Evolutionary conservation across 2,329 filamentous ascomycete species (phyloP).

Genomic region (Neophaeococcomyces mojaviensis): DNA sequence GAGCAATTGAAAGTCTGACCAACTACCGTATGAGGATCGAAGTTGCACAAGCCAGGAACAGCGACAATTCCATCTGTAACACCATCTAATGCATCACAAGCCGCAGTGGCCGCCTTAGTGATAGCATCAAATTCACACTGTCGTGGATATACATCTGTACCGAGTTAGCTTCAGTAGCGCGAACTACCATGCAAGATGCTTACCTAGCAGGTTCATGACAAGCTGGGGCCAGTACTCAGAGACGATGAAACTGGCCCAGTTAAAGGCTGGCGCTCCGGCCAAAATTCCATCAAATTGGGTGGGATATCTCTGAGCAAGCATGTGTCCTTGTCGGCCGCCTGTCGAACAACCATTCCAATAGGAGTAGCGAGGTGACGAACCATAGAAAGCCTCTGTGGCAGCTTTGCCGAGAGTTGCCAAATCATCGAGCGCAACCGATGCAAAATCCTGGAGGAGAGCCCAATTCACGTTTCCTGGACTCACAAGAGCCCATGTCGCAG

Average conservation of each 20-base stretch:
- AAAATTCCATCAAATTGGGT: constrained; percentile 24
- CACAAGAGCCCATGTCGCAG: constrained; percentile 33
- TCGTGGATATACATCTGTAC: constrained; percentile 26
- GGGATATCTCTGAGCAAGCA: constrained; percentile 30
- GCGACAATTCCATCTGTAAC: constrained; percentile 24
- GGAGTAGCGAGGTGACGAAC: constrained; percentile 3
- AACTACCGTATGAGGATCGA: constrained; percentile 11
- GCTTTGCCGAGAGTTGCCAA: constrained; percentile 25
- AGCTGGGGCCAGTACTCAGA: constrained; percentile 24
- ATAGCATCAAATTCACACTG: constrained; percentile 32
- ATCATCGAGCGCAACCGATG: constrained; percentile 28
- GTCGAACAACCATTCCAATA: constrained; percentile 55
- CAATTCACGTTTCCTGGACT: constrained; percentile 32
- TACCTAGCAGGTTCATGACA: constrained; percentile 19
- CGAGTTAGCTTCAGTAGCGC: constrained; percentile 27
- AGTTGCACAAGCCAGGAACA: constrained; percentile 12
- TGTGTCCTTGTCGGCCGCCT: constrained; percentile 52
- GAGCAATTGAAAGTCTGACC: constrained; percentile 9
- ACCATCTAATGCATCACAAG: constrained; percentile 25
- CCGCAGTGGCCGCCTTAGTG: constrained; percentile 27
- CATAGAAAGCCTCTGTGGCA: constrained; percentile 11
- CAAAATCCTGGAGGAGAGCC: constrained; percentile 29
- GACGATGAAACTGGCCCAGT: constrained; percentile 24
- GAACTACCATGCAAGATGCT: too few species aligned
- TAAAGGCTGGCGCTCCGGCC: constrained; percentile 21